Base-by-base conservation (phyloP, 371 early-diverging fungal species). In the Mucor ambiguus region DNA sequence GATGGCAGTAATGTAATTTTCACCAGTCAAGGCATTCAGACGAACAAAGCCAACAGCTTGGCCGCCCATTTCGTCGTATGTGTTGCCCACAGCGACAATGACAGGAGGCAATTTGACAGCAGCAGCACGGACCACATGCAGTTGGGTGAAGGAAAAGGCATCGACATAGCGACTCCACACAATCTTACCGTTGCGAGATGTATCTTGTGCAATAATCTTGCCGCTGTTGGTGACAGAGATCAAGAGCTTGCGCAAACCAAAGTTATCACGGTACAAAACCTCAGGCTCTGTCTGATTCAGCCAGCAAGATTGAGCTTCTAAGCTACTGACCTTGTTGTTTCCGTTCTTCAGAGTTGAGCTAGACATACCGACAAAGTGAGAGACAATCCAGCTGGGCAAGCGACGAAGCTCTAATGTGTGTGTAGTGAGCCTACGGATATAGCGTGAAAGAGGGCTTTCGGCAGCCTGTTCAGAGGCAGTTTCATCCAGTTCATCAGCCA, bases 231-330 rank as follows among this genome's bases (percentile, higher is more conserved):
- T 87, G 20, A 84, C 90, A 61, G 94, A 90, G 24, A 97, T 74
- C 43, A 93, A 67, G 10, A 96, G 79, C 75, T 96, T 95, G 61
- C 92, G 89, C 66, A 96, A 77, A 6, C 96, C 96, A 79, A 93
- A 92, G 62, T 85, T 81, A 68, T 96, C 96, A 11, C 91, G 84
- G 38, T 86, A 83, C 1, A 87, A 68, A 5, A 71, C 68, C 55
- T 73, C 68, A 26, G 67, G 62, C 7, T 26, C 8, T 5, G 75
- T 37, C 14, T 41, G n/a, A 52, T 71, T 67, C 18, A 66, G 66
- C 68, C 67, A 70, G 20, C 77, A 83, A 2, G 72, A 56, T 64
- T 80, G 80, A 6, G 79, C 72, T 12, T 66, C 70, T n/a, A 71
- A 44, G 2, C 29, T 55, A 1, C 61, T 58, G 8, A 70, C 33